These are phyloP conservation scores for Russula sp. DNA, from an alignment of 768 basidiomycete species.

Conservation along the genomic window DNA sequence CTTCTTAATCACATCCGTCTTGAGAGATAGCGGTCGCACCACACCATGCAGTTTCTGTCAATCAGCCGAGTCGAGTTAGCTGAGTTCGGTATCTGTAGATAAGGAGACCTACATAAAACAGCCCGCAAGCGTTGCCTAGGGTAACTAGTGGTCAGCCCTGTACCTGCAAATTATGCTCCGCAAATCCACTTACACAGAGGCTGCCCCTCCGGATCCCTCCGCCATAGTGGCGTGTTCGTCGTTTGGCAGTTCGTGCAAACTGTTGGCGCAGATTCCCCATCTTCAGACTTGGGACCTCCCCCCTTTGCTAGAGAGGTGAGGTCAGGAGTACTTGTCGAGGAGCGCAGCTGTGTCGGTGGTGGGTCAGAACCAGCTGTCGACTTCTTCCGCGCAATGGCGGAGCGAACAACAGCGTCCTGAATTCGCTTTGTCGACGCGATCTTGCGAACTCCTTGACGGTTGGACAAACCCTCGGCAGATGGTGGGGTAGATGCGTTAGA, in stretches of 20 bases:
- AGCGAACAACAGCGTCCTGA: constrained; percentile 42
- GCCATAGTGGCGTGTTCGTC: constrained; percentile 91
- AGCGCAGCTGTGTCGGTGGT: constrained; percentile 41
- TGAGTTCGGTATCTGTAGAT: constrained; percentile 19
- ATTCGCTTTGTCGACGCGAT: constrained; percentile 63
- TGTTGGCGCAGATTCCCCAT: constrained; percentile 70
- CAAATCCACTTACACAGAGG: constrained; percentile 66
- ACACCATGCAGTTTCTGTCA: constrained; percentile 91
- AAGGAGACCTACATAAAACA: constrained; percentile 75
- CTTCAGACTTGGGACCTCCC: constrained; percentile 49
- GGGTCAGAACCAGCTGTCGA: constrained; percentile 34
- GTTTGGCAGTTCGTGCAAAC: constrained; percentile 94
- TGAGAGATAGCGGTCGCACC: constrained; percentile 87
- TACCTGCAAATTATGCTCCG: constrained; percentile 24
- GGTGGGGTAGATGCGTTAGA: constrained; percentile 75
- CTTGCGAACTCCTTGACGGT: constrained; percentile 48
- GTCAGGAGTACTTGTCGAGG: constrained; percentile 69
- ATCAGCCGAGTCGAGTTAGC: constrained; percentile 22
- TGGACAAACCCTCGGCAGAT: constrained; percentile 52
- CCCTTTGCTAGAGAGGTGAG: constrained; percentile 37
- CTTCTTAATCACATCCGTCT: constrained; percentile 98
- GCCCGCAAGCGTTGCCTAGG: constrained; percentile 83
- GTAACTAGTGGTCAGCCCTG: constrained; percentile 26
- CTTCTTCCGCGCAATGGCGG: constrained; percentile 47
- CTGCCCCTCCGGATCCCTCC: constrained; percentile 89